Evolutionary conservation across 305 asterid genomes (phyloP).

Genomic region (Rubia balearica): DNA sequence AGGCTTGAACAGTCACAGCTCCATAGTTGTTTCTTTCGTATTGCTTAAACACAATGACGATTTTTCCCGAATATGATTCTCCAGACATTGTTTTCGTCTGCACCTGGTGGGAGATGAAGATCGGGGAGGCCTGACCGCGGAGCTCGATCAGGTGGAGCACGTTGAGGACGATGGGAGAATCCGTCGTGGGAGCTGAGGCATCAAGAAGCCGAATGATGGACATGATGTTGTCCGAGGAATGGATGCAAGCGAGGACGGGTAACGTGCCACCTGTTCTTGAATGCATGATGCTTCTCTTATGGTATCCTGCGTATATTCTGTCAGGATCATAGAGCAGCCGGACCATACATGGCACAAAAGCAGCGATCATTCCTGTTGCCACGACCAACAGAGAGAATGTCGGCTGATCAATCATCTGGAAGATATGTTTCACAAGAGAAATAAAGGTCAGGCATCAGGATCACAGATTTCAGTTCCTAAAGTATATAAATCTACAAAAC

Average conservation of each 20-base stretch:
- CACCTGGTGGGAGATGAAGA: slow-evolving; percentile 25
- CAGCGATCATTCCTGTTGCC: slow-evolving; percentile 4
- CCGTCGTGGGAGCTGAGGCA: slow-evolving; percentile 19
- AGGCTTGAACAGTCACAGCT: slow-evolving; percentile 13
- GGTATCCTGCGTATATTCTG: slow-evolving; percentile 26
- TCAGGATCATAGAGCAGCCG: slow-evolving; percentile 20
- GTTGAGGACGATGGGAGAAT: slow-evolving; percentile 19
- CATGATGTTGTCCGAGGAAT: slow-evolving; percentile 19
- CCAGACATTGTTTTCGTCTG: neutral
- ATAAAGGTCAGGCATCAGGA: neutral
- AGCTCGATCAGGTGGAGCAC: slow-evolving; percentile 30
- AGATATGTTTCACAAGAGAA: neutral
- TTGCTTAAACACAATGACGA: slow-evolving; percentile 8
- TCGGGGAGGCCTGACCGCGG: slow-evolving; percentile 23
- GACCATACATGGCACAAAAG: slow-evolving; percentile 12
- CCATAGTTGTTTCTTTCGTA: slow-evolving; percentile 14
- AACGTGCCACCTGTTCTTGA: slow-evolving; percentile 14
- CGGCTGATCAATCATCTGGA: slow-evolving; percentile 12
- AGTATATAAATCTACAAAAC: neutral
- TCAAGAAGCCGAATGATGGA: slow-evolving; percentile 19
- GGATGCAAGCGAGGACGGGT: slow-evolving; percentile 20
- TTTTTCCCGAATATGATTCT: slow-evolving; percentile 6
- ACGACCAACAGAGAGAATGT: slow-evolving; percentile 19
- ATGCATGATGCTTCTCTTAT: slow-evolving; percentile 25
- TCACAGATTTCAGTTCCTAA: neutral